Base-by-base conservation (phyloP, 257 asterid species). In the Linderniella brevidens region DNA sequence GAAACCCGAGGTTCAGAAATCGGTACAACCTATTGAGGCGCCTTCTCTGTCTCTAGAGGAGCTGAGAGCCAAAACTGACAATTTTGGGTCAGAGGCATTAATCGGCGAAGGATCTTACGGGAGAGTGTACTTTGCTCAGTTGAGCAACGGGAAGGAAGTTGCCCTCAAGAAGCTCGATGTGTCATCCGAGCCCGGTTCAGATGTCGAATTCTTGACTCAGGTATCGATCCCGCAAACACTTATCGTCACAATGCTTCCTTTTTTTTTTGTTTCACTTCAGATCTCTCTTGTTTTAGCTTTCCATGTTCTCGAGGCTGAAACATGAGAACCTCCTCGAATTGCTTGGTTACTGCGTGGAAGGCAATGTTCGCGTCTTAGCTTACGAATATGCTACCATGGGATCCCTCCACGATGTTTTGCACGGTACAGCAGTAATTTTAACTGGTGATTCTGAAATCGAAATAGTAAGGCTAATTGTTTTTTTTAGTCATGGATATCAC, bases 301-400 rank as follows among this genome's bases (percentile, higher is more conserved):
- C 97, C 66, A 70, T 81, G 92, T 92, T 87, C 35, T 87, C 97
- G 53, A 71, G 79, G 58, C 58, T 87, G 77, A 87, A 87, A 77
- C 88, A 87, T 56, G 97, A 78, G 41, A 87, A 87, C 69, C 72
- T 83, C 53, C 92, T 79, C 59, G 93, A 83, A 56, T 65, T 87
- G 76, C 88, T 70, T 43, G 93, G 97, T 64, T 83, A 87, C 72
- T 83, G 93, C 45, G 86, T 87, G 0, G 93, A 83, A 58, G 97
- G 97, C 55, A 83, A 74, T 60, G 50, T 78, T 46, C 97, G 97
- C 29, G 82, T 83, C 54, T 72, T 87, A 61, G 95, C 93, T 57
- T 87, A 87, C 62, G 97, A 83, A 67, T 87, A 75, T 61, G 97
- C 97, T 37, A 87, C 93, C 56, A 83, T 87, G 97, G 97, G 97